These are phyloP conservation scores for Colletotrichum destructivum DNA, from an alignment of 2,329 filamentous ascomycete genomes.

Conservation along the genomic window DNA sequence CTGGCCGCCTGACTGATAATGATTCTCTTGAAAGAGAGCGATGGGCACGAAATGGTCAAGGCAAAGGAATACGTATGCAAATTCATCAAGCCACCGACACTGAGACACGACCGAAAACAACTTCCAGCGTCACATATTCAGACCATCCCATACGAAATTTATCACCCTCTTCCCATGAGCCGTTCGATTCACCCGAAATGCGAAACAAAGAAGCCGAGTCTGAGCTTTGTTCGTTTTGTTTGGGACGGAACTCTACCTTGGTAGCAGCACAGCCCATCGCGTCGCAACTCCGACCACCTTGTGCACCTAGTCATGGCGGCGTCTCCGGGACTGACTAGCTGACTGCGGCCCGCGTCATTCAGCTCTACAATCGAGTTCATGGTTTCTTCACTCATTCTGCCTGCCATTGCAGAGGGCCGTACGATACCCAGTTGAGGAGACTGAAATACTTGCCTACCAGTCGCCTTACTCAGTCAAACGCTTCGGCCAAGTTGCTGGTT, in stretches of 20 bases:
- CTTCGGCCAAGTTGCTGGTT: slow-evolving; percentile 15
- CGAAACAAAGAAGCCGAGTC: slow-evolving; percentile 23
- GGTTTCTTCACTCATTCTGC: neutral
- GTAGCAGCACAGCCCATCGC: neutral
- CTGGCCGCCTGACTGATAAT: neutral
- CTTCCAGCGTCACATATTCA: slow-evolving; percentile 28
- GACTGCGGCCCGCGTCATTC: neutral
- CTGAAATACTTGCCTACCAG: neutral
- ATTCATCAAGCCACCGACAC: slow-evolving; percentile 22
- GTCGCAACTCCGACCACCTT: neutral
- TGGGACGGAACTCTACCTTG: neutral
- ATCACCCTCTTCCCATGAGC: neutral
- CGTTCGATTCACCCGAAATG: slow-evolving; percentile 1
- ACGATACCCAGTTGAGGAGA: neutral
- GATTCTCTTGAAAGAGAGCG: neutral
- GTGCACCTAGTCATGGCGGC: slow-evolving; percentile 3
- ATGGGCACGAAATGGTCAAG: neutral
- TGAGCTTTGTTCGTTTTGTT: slow-evolving; percentile 6
- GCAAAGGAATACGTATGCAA: slow-evolving; percentile 21
- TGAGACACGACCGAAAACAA: slow-evolving; percentile 39
- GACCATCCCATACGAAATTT: slow-evolving; percentile 31
- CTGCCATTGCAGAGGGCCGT: neutral
- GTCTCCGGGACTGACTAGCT: neutral
- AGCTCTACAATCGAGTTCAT: neutral
- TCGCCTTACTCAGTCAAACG: neutral